Percentiles rank a stretch among this genome's conserved stretches.
Conservation (phyloP, 176 grass and related monocot species). For the Eremochloa ophiuroides region DNA sequence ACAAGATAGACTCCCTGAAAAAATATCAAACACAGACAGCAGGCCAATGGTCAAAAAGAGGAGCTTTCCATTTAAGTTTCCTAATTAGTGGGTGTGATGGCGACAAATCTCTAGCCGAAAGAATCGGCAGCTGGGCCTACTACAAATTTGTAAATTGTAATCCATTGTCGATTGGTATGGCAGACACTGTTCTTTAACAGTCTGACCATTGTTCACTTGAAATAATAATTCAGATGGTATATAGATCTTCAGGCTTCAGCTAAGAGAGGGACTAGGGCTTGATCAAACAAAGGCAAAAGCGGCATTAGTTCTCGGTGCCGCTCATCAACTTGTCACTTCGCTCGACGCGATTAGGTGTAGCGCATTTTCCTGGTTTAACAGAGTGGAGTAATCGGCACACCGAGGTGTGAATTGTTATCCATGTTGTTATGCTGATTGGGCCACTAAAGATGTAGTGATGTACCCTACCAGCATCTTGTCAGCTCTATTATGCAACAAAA, state of each 20-base stretch:
- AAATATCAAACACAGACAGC: conserved; percentile 31
- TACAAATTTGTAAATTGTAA: conserved; percentile 31
- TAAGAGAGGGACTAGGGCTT: conserved; percentile 9
- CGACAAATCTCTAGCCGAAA: conserved; percentile 42
- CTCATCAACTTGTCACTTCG: conserved; percentile 18
- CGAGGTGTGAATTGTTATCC: conserved; percentile 12
- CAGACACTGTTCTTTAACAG: conserved; percentile 11
- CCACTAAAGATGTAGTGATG: not conserved
- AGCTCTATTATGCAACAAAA: conserved; percentile 24
- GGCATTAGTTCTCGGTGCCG: conserved; percentile 40
- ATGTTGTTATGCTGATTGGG: conserved; percentile 19
- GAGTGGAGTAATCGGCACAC: not conserved
- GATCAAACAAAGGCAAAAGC: not conserved
- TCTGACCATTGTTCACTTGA: conserved; percentile 13
- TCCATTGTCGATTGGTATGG: not conserved
- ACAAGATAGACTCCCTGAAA: conserved; percentile 24
- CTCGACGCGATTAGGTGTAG: conserved; percentile 25
- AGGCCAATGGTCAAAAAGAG: conserved; percentile 21
- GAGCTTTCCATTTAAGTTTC: conserved; percentile 27
- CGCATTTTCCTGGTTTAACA: conserved; percentile 24
- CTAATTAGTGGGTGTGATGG: conserved; percentile 41
- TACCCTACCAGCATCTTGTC: conserved; percentile 10
- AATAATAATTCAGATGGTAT: not conserved
- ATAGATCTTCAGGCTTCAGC: not conserved
- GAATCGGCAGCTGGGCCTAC: conserved; percentile 13